Conservation (phyloP, 345 rosid genomes). For the Arabis hirsuta region DNA sequence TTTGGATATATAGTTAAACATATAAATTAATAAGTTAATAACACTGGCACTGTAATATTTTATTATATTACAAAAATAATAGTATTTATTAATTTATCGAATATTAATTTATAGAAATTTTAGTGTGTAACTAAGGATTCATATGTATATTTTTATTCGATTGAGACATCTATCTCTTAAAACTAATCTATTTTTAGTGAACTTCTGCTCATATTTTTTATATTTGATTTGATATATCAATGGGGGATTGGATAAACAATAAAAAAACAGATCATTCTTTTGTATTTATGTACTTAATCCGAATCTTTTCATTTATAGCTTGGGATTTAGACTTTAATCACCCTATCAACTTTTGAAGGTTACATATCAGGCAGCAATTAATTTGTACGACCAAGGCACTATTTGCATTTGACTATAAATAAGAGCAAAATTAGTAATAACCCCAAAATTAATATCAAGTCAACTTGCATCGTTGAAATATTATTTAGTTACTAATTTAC, state of each 20-base stretch:
- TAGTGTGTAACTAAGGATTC: too few species aligned
- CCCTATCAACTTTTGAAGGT: conserved; percentile 2
- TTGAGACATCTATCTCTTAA: too few species aligned
- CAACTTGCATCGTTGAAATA: neutral
- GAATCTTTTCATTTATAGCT: neutral
- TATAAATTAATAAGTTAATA: too few species aligned
- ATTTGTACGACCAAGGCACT: conserved; percentile 10
- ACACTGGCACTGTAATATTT: too few species aligned
- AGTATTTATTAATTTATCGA: too few species aligned
- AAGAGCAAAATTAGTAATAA: neutral
- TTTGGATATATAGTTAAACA: too few species aligned
- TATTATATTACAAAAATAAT: too few species aligned
- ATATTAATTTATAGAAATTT: too few species aligned
- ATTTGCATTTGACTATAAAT: conserved; percentile 14
- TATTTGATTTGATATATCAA: neutral
- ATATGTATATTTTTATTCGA: too few species aligned
- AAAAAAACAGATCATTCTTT: neutral
- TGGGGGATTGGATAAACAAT: neutral
- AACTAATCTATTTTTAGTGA: too few species aligned
- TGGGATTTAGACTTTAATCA: neutral
- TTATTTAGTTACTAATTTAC: neutral
- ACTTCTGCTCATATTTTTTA: too few species aligned
- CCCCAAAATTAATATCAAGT: conserved; percentile 6
- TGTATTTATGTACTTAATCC: neutral
- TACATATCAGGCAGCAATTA: conserved; percentile 9